Conservation (phyloP, 2,329 filamentous ascomycete genomes). For the Raffaelea arxii region DNA sequence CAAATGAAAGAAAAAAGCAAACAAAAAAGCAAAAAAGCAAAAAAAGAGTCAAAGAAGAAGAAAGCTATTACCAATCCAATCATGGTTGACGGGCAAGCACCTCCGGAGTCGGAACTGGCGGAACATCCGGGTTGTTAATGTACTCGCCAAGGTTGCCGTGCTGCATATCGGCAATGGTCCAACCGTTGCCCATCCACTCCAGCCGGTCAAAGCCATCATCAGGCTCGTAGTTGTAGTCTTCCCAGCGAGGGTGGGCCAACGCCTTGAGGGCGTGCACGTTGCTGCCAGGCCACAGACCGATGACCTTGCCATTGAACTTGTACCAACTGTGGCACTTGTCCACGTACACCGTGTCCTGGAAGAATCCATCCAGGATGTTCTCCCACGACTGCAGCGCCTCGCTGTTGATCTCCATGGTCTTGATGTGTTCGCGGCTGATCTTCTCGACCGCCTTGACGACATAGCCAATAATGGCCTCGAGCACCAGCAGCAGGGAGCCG, state of each 20-base stretch:
- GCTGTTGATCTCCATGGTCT: not conserved
- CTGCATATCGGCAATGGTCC: not conserved
- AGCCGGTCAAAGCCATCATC: not conserved
- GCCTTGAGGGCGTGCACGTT: constrained; percentile 5
- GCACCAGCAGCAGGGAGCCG: constrained; percentile 11
- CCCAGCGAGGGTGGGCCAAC: constrained; percentile 8
- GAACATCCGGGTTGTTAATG: not conserved
- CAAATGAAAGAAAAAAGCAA: not conserved
- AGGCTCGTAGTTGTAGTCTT: constrained; percentile 8
- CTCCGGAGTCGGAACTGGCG: not conserved
- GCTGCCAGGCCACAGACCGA: constrained; percentile 12
- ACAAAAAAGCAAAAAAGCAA: not conserved
- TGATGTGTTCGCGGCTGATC: constrained; percentile 6
- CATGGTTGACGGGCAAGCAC: not conserved
- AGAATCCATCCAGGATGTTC: constrained; percentile 7
- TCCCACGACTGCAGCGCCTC: not conserved
- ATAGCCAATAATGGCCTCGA: constrained; percentile 10
- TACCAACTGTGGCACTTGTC: constrained; percentile 13
- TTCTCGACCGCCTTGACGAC: constrained; percentile 13
- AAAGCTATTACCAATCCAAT: too few species aligned
- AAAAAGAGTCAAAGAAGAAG: not conserved
- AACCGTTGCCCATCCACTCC: not conserved
- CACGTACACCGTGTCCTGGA: constrained; percentile 6
- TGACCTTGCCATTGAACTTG: constrained; percentile 8
- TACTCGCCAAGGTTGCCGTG: not conserved